Base-by-base conservation (phyloP, 768 basidiomycete genomes). In the Pleurotus tuoliensis region DNA sequence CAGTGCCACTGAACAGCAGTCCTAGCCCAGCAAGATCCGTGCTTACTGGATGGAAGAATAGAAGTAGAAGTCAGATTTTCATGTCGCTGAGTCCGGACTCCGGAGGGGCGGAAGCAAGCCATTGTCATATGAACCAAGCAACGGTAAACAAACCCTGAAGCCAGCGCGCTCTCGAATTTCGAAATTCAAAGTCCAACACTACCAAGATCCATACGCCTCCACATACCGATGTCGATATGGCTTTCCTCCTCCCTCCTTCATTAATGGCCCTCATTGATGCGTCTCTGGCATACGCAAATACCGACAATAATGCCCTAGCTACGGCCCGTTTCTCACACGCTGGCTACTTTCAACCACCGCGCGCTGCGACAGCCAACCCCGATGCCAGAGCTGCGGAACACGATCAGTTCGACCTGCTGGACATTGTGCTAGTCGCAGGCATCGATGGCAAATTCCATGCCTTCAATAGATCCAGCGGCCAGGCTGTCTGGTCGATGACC, bases 361-460 rank as follows among this genome's bases (percentile, higher is more conserved):
- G 51, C 24, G 51, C 51, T 27, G 51, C 51, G 4, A 39, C 51
- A 16, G 51, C 51, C 20, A 53, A 53, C 22, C 51, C 51, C 37
- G 51, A 53, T 18, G 20, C 51, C 15, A 53, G 20, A 13, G 51
- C 51, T 53, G 51, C 51, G 51, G 51, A 53, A 44, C 41, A 44
- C 41, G 68, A 69, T 15, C 83, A 88, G 56, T 75, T 85, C 16
- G 79, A 87, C 49, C 73, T 96, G 9, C 70, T 94, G 58, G 89
- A 96, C 64, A 81, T 91, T 55, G 89, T 97, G 24, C 82, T 99
- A 15, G 82, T 96, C 9, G 92, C 94, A 1, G 94, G 94, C 5
- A 86, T 99, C 24, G 95, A 98, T 71, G 96, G 96, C 22, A 92
- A 87, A 57, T 86, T 99, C 34, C 95, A 98, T 75, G 97, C 94